phyloP scores from a whole-genome alignment of 176 grass and related monocot genomes.

The Otatea glauca region DNA sequence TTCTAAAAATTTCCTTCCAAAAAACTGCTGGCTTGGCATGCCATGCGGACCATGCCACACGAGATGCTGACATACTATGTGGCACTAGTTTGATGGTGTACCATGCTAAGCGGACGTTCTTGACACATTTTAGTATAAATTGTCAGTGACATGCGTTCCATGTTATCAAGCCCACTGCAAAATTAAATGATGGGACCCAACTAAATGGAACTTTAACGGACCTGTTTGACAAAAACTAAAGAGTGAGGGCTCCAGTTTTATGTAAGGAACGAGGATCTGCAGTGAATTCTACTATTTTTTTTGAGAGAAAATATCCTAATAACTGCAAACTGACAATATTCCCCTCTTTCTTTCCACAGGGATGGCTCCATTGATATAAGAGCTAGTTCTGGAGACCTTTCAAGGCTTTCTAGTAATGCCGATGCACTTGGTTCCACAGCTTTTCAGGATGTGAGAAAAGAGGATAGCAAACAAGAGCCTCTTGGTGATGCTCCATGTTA shows the following conservation, averaged over 20 bases:
- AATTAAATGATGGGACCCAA: not conserved
- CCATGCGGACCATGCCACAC: not conserved
- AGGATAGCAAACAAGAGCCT: conserved; percentile 46
- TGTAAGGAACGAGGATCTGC: not conserved
- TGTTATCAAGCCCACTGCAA: not conserved
- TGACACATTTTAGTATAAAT: not conserved
- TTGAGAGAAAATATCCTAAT: not conserved
- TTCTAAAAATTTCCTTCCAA: not conserved
- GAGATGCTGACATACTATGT: not conserved
- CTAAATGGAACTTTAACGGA: not conserved
- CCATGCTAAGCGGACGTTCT: not conserved
- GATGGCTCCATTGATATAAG: conserved; percentile 66
- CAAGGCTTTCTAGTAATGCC: conserved; percentile 63
- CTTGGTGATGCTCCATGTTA: conserved; percentile 54
- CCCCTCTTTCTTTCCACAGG: conserved; percentile 44
- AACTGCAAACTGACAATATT: conserved; percentile 34
- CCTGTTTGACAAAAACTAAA: not conserved
- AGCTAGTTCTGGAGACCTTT: conserved; percentile 78
- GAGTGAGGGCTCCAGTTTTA: not conserved
- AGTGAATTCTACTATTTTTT: not conserved
- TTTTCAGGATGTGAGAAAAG: conserved; percentile 54
- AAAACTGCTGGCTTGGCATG: not conserved
- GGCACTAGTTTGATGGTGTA: not conserved
- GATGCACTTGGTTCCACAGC: conserved; percentile 48
- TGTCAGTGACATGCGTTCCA: not conserved